Evolutionary conservation across 164 flowering plant species (phyloP), one percentile per base, ranked within the genome.

Genomic region (Akebia trifoliata): DNA sequence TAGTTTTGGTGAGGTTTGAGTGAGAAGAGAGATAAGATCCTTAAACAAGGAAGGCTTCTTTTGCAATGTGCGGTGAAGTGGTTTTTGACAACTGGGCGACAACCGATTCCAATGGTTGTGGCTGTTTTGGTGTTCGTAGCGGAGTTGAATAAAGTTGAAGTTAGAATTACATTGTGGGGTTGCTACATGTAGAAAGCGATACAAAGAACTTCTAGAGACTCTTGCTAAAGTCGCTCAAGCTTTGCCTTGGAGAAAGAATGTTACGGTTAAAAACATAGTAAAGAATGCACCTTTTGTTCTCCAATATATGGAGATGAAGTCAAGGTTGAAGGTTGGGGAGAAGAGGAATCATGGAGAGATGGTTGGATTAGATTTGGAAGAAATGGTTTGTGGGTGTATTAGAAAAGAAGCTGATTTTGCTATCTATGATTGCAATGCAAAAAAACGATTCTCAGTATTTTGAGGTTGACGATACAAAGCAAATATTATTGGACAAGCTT

Each of bases 241-340:
- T 0, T 74, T 89, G 74, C 98, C 98, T 0, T 89, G 98, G 97
- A 95, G 97, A 14, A 69, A 80, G 59, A 86, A 93, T 74, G 71
- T 93, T 25, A 85, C 72, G 0, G 71, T 70, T 15, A 85, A 93
- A 69, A 93, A 89, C 67, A 54, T 88, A 28, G 46, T 78, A 46
- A 74, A 64, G 56, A 74, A 84, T 74, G 86, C 82, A 0, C 87
- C 78, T 2, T 71, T 60, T 56, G 78, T 90, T 43, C 72, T 93
- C 39, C 72, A 68, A 28, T 93, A 76, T 45, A 82, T 93, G 88
- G 90, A 86, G 73, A 65, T 71, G 76, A 89, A 84, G 74, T 73
- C 88, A 0, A 81, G 56, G 76, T 57, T 47, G 34, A 74, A 75
- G 60, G 31, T 58, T 12, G 25, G 50, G 20, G 53, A 29, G 29